Evolutionary conservation across 768 basidiomycete genomes (phyloP).

Genomic region (Amanita phalloides): DNA sequence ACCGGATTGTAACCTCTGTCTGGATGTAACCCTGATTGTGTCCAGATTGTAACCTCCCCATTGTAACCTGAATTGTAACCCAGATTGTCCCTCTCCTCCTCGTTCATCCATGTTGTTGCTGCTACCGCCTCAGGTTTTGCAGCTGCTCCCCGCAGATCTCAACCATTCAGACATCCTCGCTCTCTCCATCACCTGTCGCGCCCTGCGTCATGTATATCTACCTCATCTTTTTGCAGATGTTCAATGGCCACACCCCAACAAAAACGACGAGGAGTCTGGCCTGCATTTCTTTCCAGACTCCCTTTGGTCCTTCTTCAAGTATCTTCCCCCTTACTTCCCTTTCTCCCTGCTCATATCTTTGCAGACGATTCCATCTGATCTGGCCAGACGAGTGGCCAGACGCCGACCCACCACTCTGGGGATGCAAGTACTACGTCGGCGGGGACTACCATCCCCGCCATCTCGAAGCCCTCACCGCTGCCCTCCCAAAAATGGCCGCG

Average conservation of each 20-base stretch:
- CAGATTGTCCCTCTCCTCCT: too few species aligned
- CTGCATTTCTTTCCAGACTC: conserved; percentile 28
- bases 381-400: conserved; percentile 39
- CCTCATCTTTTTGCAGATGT: conserved; percentile 23
- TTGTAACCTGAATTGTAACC: too few species aligned
- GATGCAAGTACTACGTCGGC: conserved; percentile 21
- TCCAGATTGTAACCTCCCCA: too few species aligned
- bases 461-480: conserved; percentile 23
- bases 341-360: background rate
- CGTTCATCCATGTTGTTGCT: conserved; percentile 5
- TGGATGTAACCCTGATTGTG: too few species aligned
- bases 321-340: conserved; percentile 7
- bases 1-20: too few species aligned
- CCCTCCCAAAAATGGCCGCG: conserved; percentile 24
- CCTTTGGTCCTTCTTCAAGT: conserved; percentile 28
- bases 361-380: conserved; percentile 25
- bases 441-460: conserved; percentile 25
- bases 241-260: conserved; percentile 28
- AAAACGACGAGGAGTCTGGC: conserved; percentile 23
- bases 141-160: conserved; percentile 14
- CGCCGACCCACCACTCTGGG: conserved; percentile 27
- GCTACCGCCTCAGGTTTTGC: conserved; percentile 15
- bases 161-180: conserved; percentile 12
- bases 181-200: conserved; percentile 17
- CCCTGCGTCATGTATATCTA: conserved; percentile 17